Conservation (phyloP, 495 filamentous ascomycete genomes). For the Hamigera avellanea region DNA sequence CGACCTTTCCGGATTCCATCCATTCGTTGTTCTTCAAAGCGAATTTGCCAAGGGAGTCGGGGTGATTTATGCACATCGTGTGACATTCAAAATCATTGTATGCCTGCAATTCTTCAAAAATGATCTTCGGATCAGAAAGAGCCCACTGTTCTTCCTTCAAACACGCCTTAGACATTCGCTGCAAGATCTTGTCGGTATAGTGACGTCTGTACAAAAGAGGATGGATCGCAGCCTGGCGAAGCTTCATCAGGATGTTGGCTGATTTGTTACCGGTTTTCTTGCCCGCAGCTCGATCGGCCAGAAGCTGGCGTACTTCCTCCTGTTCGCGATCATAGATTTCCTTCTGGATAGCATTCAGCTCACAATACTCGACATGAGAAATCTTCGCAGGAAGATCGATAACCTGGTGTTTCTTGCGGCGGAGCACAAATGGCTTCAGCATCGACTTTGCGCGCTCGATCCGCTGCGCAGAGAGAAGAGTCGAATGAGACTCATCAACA, state of each 20-base stretch:
- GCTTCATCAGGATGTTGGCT: conserved; percentile 75
- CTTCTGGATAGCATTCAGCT: conserved; percentile 57
- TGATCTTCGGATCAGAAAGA: conserved; percentile 47
- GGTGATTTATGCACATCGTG: conserved; percentile 59
- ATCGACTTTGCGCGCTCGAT: conserved; percentile 81
- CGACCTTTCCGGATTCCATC: conserved; percentile 89
- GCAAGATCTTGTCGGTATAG: conserved; percentile 61
- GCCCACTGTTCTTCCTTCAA: conserved; percentile 52
- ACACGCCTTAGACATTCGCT: conserved; percentile 66
- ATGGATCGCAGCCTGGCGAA: conserved; percentile 88
- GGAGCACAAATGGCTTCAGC: conserved; percentile 87
- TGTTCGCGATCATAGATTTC: conserved; percentile 58
- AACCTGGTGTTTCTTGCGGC: conserved; percentile 92
- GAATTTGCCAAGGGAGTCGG: conserved; percentile 55
- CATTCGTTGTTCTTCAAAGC: conserved; percentile 64
- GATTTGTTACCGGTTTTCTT: conserved; percentile 43
- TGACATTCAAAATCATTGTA: conserved; percentile 80
- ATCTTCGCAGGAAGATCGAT: conserved; percentile 79
- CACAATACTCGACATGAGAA: conserved; percentile 63
- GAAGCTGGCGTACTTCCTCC: conserved; percentile 38
- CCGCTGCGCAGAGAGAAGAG: conserved; percentile 72
- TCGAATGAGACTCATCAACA: conserved; percentile 57
- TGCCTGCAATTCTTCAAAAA: conserved; percentile 58
- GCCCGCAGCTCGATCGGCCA: conserved; percentile 45
- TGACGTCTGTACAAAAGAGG: conserved; percentile 73